These are phyloP conservation scores for Spinacia oleracea DNA, from an alignment of 179 eudicot genomes.

Conservation along the genomic window DNA sequence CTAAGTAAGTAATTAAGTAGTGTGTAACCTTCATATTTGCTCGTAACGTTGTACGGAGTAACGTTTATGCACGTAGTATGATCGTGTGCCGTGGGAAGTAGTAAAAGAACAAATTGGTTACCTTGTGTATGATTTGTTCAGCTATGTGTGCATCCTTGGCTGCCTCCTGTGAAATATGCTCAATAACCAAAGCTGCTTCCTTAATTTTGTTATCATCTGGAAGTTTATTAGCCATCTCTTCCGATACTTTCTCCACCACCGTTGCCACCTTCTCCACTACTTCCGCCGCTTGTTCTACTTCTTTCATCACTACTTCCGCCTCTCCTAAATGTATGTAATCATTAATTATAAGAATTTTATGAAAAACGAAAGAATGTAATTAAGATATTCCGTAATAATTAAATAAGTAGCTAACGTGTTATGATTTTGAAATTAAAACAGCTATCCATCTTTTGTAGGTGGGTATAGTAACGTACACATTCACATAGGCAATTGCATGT, in stretches of 20 bases:
- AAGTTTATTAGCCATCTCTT: constrained; percentile 48
- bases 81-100: no score
- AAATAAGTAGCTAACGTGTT: no score
- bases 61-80: no score
- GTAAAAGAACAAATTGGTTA: not conserved
- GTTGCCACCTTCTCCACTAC: constrained; percentile 65
- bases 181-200: constrained; percentile 46
- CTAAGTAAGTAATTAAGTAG: no score
- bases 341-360: not conserved
- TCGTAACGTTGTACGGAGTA: no score
- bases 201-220: constrained; percentile 52
- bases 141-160: constrained; percentile 47
- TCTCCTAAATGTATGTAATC: constrained; percentile 34
- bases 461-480: no score
- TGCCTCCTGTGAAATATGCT: constrained; percentile 42
- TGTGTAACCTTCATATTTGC: no score
- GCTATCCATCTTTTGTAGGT: no score
- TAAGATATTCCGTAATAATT: no score
- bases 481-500: no score
- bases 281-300: constrained; percentile 58
- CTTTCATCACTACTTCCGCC: constrained; percentile 53
- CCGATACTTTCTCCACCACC: constrained; percentile 54
- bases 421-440: no score
- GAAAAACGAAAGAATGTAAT: not conserved
- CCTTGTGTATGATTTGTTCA: constrained; percentile 45